phyloP scores from a whole-genome alignment of 805 yeast species.

The Cyberlindnera xylosilytica region DNA sequence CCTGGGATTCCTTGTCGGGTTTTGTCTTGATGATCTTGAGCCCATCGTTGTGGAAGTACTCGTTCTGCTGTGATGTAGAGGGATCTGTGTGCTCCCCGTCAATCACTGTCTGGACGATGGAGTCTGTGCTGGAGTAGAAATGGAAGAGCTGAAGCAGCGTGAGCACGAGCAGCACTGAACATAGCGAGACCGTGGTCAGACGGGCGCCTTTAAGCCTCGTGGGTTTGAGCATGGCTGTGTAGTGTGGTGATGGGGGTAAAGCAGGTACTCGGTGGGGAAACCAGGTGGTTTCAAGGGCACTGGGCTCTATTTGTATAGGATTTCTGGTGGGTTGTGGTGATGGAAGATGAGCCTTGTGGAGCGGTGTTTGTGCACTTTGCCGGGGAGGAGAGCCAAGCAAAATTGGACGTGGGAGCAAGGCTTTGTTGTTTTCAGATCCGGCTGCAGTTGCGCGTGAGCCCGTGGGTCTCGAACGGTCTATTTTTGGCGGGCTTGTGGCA shows the following conservation, averaged over 20 bases:
- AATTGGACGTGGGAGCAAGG: no score
- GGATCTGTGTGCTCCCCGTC: background rate
- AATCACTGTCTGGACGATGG: background rate
- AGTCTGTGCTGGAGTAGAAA: conserved; percentile 2
- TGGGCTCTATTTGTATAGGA: background rate
- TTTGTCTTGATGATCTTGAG: conserved; percentile 11
- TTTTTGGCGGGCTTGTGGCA: no score
- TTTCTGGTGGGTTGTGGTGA: background rate
- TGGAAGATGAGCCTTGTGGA: no score
- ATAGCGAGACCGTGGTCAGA: conserved; percentile 3
- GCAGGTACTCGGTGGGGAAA: no score
- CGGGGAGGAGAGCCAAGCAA: no score
- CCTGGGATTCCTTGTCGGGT: conserved; percentile 13
- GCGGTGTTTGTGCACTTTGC: no score
- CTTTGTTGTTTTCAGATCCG: no score
- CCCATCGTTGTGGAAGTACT: conserved; percentile 8
- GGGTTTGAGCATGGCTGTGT: background rate
- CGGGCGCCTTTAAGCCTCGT: background rate
- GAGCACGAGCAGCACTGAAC: conserved; percentile 7
- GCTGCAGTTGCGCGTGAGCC: no score
- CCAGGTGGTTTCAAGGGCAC: no score
- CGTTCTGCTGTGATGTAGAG: conserved; percentile 1
- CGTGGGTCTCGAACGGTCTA: no score
- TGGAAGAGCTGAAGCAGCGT: conserved; percentile 12
- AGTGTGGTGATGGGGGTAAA: no score